Conservation (phyloP, 2,329 filamentous ascomycete species). For the Emergomyces orientalis region DNA sequence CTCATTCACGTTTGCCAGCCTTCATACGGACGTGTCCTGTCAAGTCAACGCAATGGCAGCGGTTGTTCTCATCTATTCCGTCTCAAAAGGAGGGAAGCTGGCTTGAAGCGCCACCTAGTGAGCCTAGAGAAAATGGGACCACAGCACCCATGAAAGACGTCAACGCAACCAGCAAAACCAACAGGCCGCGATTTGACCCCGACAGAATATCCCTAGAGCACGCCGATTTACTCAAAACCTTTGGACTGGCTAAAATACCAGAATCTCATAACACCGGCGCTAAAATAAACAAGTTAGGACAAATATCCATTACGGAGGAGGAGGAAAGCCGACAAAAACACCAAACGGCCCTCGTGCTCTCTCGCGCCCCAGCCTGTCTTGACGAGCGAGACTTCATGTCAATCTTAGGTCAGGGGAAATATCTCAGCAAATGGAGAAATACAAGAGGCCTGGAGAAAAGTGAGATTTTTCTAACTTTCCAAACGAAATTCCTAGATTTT, state of each 20-base stretch:
- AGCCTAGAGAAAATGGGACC: background rate
- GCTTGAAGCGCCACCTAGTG: background rate
- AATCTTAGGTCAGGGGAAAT: slow-evolving; percentile 12
- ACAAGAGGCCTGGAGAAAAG: slow-evolving; percentile 16
- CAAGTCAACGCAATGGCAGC: background rate
- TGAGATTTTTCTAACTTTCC: background rate
- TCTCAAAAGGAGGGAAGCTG: background rate
- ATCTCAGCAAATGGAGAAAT: slow-evolving; percentile 13
- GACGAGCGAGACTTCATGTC: slow-evolving; percentile 16
- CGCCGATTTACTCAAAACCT: slow-evolving; percentile 13
- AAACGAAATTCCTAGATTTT: background rate
- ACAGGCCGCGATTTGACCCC: slow-evolving; percentile 5
- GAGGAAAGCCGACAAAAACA: slow-evolving; percentile 13
- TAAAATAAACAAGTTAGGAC: slow-evolving; percentile 12
- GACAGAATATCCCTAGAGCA: slow-evolving; percentile 8
- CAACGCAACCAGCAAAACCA: background rate
- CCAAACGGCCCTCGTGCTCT: slow-evolving; percentile 17
- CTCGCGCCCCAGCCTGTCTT: slow-evolving; percentile 14
- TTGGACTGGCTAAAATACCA: slow-evolving; percentile 17
- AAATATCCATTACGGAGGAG: slow-evolving; percentile 13
- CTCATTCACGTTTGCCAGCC: background rate
- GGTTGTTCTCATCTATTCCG: background rate
- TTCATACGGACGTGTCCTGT: background rate
- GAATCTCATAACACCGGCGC: slow-evolving; percentile 12
- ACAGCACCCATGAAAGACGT: background rate